Evolutionary conservation across 371 early-diverging fungal species (phyloP), one percentile per base, ranked within the genome.

Genomic region (Entomophthora muscae): DNA sequence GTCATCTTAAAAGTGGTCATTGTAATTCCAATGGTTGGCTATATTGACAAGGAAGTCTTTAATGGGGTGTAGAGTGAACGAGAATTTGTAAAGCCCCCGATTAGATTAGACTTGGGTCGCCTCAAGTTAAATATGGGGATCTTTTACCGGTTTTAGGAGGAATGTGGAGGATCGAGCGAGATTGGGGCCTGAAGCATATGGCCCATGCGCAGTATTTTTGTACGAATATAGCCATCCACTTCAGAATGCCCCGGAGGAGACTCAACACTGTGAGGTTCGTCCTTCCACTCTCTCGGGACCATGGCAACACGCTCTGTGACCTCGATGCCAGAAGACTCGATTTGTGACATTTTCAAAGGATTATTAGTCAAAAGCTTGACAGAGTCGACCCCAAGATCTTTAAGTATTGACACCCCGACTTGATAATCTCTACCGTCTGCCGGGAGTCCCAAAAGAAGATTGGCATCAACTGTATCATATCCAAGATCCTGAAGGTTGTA

Each of bases 401-500:
- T 75, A 7, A 95, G 75, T 55, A 97, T 97, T 10, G 87, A 85
- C 27, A 85, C 79, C 1, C 95, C 98, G n/a, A 94, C 78, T 21
- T 88, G 86, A 68, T 97, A 97, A 0, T 84, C 84, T 22, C 98
- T 86, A 21, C 83, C 90, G 71, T 97, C 98, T 1, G 92, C 82
- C 0, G 91, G 93, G 64, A 92, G 92, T 64, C 88, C 83, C 32
- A 97, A 76, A 55, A 89, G 66, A 1, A 93, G 67, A 69, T 97
- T 97, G 53, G 98, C 95, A 60, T 85, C 83, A 23, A 93, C 87
- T 0, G 98, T 97, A 69, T 97, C 95, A 68, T 91, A 87, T 23
- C 98, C 98, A 57, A 87, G 74, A 71, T 97, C 98, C 68, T 93
- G 93, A 52, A 97, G 75, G 69, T 97, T 97, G 70, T 97, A 97